These are phyloP conservation scores for Hyphopichia buzzinii DNA, from an alignment of 1,139 yeast genomes.

Conservation along the genomic window DNA sequence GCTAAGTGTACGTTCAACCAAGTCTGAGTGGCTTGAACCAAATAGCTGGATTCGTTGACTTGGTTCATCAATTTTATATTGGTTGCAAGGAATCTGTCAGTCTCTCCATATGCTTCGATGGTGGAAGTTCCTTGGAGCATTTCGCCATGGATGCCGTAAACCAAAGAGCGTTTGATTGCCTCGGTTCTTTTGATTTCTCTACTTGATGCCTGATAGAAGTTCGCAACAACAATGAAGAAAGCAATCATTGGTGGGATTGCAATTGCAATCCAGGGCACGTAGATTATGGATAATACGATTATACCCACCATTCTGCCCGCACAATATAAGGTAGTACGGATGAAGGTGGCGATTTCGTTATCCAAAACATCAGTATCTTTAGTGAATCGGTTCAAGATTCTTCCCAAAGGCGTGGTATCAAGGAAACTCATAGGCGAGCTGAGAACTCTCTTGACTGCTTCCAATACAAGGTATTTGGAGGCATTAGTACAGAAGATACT, in stretches of 20 bases:
- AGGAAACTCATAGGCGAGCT: constrained; percentile 30
- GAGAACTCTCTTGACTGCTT: constrained; percentile 21
- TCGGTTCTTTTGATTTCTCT: constrained; percentile 20
- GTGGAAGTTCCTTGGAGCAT: constrained; percentile 26
- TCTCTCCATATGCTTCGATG: constrained; percentile 22
- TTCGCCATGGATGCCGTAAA: constrained; percentile 19
- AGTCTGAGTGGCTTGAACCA: constrained; percentile 24
- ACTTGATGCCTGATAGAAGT: constrained; percentile 18
- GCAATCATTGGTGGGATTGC: constrained; percentile 17
- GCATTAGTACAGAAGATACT: constrained; percentile 21
- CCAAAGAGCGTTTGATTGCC: constrained; percentile 19
- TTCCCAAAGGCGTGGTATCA: constrained; percentile 30
- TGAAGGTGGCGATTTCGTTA: constrained; percentile 27
- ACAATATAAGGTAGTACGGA: constrained; percentile 23
- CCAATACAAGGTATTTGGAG: constrained; percentile 19
- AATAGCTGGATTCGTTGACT: constrained; percentile 26
- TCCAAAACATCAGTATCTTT: constrained; percentile 32
- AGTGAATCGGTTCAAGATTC: constrained; percentile 45
- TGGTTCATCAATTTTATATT: constrained; percentile 19
- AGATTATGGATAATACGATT: constrained; percentile 24
- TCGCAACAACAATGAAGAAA: constrained; percentile 13
- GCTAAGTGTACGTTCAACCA: constrained; percentile 28
- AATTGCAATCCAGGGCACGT: constrained; percentile 31
- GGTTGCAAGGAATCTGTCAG: constrained; percentile 15
- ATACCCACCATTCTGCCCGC: constrained; percentile 25